A percentile compares a stretch with the other conserved stretches of the same genome.
These are phyloP conservation scores for Actinomucor elegans DNA, from an alignment of 371 early-diverging fungal genomes.

Conservation along the genomic window DNA sequence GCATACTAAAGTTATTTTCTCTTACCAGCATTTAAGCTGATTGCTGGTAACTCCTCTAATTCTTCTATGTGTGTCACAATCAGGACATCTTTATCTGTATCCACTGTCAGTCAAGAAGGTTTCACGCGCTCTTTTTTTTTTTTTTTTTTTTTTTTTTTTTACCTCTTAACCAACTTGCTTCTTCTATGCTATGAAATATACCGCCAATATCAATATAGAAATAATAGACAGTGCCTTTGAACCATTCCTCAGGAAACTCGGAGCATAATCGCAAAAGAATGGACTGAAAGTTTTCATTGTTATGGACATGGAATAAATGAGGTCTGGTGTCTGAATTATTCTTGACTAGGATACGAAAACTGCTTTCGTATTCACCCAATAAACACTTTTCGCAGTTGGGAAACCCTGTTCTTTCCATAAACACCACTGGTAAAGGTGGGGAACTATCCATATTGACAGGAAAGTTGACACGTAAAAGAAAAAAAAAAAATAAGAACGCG, in stretches of 20 bases:
- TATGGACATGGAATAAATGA: constrained; percentile 27
- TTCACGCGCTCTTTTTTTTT: background rate
- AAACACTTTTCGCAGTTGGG: constrained; percentile 6
- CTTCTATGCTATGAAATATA: constrained; percentile 31
- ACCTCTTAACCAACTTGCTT: constrained; percentile 40
- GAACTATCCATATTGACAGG: too few relatives aligned
- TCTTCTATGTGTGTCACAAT: constrained; percentile 29
- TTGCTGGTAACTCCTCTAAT: constrained; percentile 24
- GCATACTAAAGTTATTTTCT: too few relatives aligned
- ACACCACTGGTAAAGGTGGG: constrained; percentile 87
- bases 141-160: constrained; percentile 1
- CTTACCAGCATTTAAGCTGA: constrained; percentile 42
- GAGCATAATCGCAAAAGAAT: constrained; percentile 25
- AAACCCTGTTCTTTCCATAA: background rate
- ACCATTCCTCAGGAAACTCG: constrained; percentile 29
- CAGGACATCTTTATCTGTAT: constrained; percentile 35
- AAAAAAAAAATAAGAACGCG: too few relatives aligned
- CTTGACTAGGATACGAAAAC: constrained; percentile 14
- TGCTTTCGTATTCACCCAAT: constrained; percentile 1
- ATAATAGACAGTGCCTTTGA: constrained; percentile 21
- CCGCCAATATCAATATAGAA: constrained; percentile 48
- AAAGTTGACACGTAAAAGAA: too few relatives aligned
- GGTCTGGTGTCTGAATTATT: background rate
- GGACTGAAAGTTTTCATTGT: constrained; percentile 21
- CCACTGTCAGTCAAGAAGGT: background rate